Conservation (phyloP, 2,329 filamentous ascomycete species). For the Ceratocystis huliohia region DNA sequence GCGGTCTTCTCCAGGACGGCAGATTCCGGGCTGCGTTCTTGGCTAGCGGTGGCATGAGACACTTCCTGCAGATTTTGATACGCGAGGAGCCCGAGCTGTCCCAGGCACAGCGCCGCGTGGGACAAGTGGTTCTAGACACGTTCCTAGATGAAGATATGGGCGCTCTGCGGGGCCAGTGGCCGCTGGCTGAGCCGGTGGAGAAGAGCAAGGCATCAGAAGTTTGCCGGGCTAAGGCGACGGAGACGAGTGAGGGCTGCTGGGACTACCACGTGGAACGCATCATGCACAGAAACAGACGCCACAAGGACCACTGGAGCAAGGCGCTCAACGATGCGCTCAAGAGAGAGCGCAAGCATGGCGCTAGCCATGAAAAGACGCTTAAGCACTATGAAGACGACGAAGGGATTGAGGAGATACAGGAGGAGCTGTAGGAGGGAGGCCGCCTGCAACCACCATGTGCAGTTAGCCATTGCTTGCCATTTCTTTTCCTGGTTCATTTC, state of each 20-base stretch:
- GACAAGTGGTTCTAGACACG: slow-evolving; percentile 48
- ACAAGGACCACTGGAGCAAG: slow-evolving; percentile 35
- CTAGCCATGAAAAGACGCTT: slow-evolving; percentile 20
- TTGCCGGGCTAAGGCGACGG: slow-evolving; percentile 24
- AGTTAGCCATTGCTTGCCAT: not conserved
- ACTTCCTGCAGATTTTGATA: slow-evolving; percentile 40
- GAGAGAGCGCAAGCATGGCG: slow-evolving; percentile 26
- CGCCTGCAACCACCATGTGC: not conserved
- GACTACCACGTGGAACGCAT: slow-evolving; percentile 39
- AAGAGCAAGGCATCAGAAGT: slow-evolving; percentile 28
- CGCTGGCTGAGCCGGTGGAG: slow-evolving; percentile 28
- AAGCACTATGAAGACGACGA: slow-evolving; percentile 23
- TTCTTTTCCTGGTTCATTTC: not conserved
- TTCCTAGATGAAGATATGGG: slow-evolving; percentile 56
- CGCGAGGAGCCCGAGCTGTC: slow-evolving; percentile 32
- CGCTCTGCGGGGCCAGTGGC: slow-evolving; percentile 45
- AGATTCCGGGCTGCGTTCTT: slow-evolving; percentile 45
- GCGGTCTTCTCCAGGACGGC: slow-evolving; percentile 43
- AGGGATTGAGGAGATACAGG: slow-evolving; percentile 19
- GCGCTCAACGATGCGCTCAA: slow-evolving; percentile 31
- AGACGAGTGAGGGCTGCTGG: slow-evolving; percentile 43
- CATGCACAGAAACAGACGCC: slow-evolving; percentile 29
- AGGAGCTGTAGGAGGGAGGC: slow-evolving; percentile 10
- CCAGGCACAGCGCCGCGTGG: slow-evolving; percentile 40
- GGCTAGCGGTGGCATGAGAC: slow-evolving; percentile 39